Evolutionary conservation across 768 basidiomycete species (phyloP).

Genomic region (Mycena rebaudengoi): DNA sequence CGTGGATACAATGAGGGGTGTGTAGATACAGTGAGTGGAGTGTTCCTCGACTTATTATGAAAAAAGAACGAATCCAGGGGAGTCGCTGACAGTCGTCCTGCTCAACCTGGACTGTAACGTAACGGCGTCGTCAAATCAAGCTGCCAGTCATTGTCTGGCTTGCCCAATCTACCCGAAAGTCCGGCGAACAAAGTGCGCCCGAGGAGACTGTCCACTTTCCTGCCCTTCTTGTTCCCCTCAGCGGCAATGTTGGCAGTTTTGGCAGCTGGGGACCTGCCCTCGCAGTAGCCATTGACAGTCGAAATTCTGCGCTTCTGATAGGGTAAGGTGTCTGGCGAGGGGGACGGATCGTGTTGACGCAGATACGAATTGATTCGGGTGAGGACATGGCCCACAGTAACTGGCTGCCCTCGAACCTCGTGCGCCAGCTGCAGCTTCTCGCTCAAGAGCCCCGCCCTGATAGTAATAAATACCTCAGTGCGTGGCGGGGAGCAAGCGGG

Average conservation of each 20-base stretch:
- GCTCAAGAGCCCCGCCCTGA: conserved; percentile 6
- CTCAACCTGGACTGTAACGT: no score
- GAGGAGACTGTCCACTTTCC: conserved; percentile 10
- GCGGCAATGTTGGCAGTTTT: background rate
- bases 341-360: conserved; percentile 11
- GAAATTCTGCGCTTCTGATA: conserved; percentile 19
- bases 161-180: background rate
- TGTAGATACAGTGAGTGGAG: no score
- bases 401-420: background rate
- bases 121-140: background rate
- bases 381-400: conserved; percentile 23
- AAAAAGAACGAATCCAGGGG: no score
- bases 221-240: background rate
- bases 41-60: no score
- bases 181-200: conserved; percentile 16
- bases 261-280: background rate
- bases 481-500: conserved; percentile 20
- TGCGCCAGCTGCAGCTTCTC: background rate
- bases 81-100: no score
- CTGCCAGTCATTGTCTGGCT: conserved; percentile 11
- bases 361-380: conserved; percentile 6
- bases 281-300: conserved; percentile 16
- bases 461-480: background rate
- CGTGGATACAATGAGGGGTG: no score
- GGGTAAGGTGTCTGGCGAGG: background rate